Conservation (phyloP, 73 alveolate species). For the Tetrahymena borealis region DNA sequence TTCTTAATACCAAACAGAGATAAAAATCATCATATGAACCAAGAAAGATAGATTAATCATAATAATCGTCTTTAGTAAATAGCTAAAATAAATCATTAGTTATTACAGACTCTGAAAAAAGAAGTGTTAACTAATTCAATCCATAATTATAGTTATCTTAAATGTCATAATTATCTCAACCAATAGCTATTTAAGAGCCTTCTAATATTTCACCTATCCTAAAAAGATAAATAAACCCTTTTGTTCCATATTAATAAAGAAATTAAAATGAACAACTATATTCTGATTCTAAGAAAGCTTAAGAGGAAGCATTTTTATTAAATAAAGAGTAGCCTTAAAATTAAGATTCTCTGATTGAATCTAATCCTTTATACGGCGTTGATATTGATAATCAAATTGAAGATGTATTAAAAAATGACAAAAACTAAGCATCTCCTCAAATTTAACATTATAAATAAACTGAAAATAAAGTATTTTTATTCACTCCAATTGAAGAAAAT, state of each 20-base stretch:
- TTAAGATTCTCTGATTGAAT: too few relatives aligned
- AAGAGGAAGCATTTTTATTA: too few relatives aligned
- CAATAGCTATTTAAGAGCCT: neutral
- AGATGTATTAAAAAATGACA: neutral
- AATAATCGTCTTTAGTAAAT: neutral
- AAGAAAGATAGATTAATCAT: neutral
- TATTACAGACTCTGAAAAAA: neutral
- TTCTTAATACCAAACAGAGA: neutral
- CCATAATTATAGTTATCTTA: neutral
- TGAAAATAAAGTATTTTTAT: neutral
- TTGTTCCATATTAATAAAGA: neutral
- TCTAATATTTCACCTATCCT: neutral
- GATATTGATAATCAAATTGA: neutral
- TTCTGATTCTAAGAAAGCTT: neutral
- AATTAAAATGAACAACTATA: neutral
- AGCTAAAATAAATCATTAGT: neutral
- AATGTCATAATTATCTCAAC: too few relatives aligned
- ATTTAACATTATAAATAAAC: neutral
- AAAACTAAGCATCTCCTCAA: neutral
- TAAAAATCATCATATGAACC: neutral
- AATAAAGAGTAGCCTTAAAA: too few relatives aligned
- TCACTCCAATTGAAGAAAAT: neutral
- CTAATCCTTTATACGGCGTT: neutral
- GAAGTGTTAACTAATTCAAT: neutral
- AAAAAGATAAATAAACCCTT: neutral